Conservation (phyloP, 2,329 filamentous ascomycete genomes). For the Nemania serpens region DNA sequence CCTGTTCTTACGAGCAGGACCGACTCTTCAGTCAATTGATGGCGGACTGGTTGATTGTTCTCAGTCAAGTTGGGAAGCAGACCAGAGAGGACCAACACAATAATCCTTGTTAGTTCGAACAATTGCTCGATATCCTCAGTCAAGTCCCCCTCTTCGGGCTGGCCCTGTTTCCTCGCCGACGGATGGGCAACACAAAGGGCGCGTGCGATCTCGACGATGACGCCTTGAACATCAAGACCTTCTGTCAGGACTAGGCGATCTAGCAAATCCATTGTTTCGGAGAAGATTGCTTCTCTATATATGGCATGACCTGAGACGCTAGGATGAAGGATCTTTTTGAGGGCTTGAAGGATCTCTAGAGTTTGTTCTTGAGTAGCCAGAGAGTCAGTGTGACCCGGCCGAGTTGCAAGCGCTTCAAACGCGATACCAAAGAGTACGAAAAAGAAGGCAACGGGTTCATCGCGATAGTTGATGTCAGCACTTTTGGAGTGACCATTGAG, state of each 20-base stretch:
- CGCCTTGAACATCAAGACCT: conserved; percentile 82
- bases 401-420: conserved; percentile 90
- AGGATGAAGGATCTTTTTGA: conserved; percentile 94
- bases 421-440: conserved; percentile 96
- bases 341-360: conserved; percentile 83
- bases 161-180: conserved; percentile 73
- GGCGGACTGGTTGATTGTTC: conserved; percentile 66
- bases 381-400: conserved; percentile 68
- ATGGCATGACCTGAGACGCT: conserved; percentile 96
- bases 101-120: conserved; percentile 94
- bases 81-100: conserved; percentile 88
- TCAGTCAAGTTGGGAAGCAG: conserved; percentile 82
- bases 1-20: conserved; percentile 78
- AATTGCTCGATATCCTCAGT: conserved; percentile 98
- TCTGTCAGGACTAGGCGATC: conserved; percentile 93
- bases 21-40: conserved; percentile 86
- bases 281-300: conserved; percentile 93
- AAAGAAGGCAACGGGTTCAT: conserved; percentile 98
- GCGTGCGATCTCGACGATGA: conserved; percentile 92
- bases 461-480: conserved; percentile 92
- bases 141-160: conserved; percentile 74
- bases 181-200: conserved; percentile 90
- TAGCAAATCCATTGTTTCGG: conserved; percentile 94
- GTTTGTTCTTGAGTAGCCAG: conserved; percentile 78
- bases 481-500: conserved; percentile 61